Conservation (phyloP, 2,329 filamentous ascomycete genomes). For the Trichoderma lentiforme region DNA sequence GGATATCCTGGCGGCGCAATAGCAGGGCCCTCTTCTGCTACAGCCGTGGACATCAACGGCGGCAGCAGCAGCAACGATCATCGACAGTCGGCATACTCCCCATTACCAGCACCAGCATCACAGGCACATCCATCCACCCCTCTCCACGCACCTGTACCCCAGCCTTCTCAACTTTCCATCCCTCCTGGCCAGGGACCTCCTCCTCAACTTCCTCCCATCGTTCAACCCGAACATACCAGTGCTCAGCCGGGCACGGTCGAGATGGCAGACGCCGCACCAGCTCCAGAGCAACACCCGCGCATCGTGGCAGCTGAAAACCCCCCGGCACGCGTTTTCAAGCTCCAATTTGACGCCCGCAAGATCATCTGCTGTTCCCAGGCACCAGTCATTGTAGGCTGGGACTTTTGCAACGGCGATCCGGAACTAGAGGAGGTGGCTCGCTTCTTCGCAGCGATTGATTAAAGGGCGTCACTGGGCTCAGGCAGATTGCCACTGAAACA, state of each 20-base stretch:
- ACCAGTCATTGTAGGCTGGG: conserved; percentile 90
- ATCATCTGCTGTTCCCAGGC: conserved; percentile 96
- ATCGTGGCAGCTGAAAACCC: conserved; percentile 45
- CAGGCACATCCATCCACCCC: neutral
- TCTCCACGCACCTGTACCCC: neutral
- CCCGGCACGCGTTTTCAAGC: conserved; percentile 77
- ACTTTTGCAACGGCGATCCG: conserved; percentile 84
- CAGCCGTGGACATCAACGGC: neutral
- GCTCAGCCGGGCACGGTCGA: neutral
- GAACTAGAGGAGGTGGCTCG: conserved; percentile 74
- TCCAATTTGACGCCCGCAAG: conserved; percentile 90
- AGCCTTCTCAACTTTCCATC: neutral
- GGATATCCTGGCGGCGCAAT: neutral
- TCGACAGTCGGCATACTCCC: neutral
- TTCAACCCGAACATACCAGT: neutral
- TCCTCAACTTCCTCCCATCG: neutral
- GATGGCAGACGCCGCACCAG: conserved; percentile 13
- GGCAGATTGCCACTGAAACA: neutral
- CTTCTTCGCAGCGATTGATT: conserved; percentile 69
- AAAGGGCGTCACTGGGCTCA: neutral
- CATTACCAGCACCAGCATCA: neutral
- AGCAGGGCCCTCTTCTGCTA: neutral
- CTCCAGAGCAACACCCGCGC: conserved; percentile 42
- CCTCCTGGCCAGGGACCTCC: neutral
- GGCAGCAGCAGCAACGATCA: neutral